Percentiles rank a stretch among this genome's conserved stretches.
phyloP scores from a whole-genome alignment of 2,329 filamentous ascomycete genomes.

The Biscogniauxia sp. region DNA sequence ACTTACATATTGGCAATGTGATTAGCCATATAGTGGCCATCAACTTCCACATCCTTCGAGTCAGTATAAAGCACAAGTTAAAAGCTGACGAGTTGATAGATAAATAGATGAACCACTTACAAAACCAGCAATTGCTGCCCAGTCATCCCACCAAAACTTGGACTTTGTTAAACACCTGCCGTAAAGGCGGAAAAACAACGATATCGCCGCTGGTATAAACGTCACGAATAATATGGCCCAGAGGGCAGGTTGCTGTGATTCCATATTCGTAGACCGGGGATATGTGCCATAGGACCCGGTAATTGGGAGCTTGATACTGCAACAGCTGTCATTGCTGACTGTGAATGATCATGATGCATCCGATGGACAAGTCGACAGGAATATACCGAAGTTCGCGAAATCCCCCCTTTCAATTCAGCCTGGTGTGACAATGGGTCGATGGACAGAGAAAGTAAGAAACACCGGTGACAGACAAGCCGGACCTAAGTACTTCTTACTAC shows the following conservation, averaged over 20 bases:
- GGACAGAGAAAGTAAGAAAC: not conserved
- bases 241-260: not conserved
- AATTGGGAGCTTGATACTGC: not conserved
- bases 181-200: not conserved
- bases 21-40: not conserved
- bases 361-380: not conserved
- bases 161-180: not conserved
- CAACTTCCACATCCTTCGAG: not conserved
- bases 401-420: not conserved
- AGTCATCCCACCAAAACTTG: slow-evolving; percentile 3
- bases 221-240: not conserved
- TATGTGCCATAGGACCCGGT: not conserved
- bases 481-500: not conserved
- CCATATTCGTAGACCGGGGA: not conserved
- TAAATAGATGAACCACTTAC: not conserved
- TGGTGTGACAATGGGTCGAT: not conserved
- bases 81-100: not conserved
- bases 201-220: not conserved
- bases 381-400: not conserved
- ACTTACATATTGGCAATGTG: slow-evolving; percentile 1
- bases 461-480: not conserved
- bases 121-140: not conserved
- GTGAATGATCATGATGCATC: not conserved
- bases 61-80: not conserved
- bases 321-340: not conserved